phyloP scores from a whole-genome alignment of 768 basidiomycete species.

The Termitomyces sp. region DNA sequence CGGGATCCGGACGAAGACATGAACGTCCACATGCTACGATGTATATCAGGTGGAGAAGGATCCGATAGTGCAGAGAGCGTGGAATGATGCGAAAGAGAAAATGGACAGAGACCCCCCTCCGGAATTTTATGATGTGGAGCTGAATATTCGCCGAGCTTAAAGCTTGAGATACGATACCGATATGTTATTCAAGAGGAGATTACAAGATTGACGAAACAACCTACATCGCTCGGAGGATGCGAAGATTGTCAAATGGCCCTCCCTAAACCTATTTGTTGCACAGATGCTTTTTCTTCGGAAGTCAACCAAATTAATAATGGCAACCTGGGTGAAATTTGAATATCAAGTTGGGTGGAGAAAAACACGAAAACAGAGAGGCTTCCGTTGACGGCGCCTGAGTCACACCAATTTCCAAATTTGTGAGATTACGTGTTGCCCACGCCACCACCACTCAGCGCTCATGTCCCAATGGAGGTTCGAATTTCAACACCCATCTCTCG shows the following conservation, averaged over 20 bases:
- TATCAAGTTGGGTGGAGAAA: no score
- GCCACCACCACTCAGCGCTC: no score
- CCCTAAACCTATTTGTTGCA: neutral
- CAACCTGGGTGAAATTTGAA: no score
- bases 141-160: neutral
- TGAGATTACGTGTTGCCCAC: no score
- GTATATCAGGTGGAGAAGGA: neutral
- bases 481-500: no score
- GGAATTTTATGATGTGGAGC: neutral
- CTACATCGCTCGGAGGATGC: no score
- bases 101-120: neutral
- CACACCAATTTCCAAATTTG: no score
- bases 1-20: no score
- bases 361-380: no score
- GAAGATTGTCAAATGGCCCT: neutral
- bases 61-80: neutral
- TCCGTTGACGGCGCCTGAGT: no score
- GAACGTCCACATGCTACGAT: constrained; percentile 3
- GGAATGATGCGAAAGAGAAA: neutral
- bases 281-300: neutral
- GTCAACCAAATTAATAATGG: no score
- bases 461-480: no score
- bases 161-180: neutral
- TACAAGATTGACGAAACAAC: neutral
- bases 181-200: neutral